These are phyloP conservation scores for Oryza nivara DNA, from an alignment of 176 grass and related monocot species.

Conservation along the genomic window DNA sequence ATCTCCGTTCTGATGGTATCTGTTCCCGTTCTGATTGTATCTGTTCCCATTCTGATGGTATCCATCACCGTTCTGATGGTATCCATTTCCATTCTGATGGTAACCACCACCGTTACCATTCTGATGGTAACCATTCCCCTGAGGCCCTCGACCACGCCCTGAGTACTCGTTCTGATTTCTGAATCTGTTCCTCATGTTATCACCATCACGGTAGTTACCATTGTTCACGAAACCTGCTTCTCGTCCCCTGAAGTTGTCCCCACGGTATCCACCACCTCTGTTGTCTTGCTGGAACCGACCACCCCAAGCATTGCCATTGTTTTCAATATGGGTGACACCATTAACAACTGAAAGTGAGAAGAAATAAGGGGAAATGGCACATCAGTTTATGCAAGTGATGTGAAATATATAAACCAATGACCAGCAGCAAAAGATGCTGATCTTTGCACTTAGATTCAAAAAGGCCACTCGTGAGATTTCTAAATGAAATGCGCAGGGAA, in stretches of 20 bases:
- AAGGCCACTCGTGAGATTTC: background rate
- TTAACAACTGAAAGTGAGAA: slow-evolving; percentile 57
- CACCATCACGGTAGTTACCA: slow-evolving; percentile 33
- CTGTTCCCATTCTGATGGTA: background rate
- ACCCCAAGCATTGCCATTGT: slow-evolving; percentile 45
- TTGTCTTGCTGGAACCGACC: slow-evolving; percentile 47
- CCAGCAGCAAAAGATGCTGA: background rate
- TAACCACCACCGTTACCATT: background rate
- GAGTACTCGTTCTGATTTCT: slow-evolving; percentile 46
- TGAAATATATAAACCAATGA: background rate
- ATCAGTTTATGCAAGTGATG: slow-evolving; percentile 23
- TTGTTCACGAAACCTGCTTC: slow-evolving; percentile 40
- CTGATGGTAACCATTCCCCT: slow-evolving; percentile 21
- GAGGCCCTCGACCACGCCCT: slow-evolving; percentile 29
- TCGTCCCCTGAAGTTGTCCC: slow-evolving; percentile 50
- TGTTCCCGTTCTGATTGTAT: background rate
- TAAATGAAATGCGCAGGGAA: background rate
- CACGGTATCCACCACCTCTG: slow-evolving; percentile 42
- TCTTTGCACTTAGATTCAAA: background rate
- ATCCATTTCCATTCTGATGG: slow-evolving; percentile 16
- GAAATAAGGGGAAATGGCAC: background rate
- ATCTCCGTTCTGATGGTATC: slow-evolving; percentile 5
- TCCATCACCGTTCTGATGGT: background rate
- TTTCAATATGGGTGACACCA: slow-evolving; percentile 50
- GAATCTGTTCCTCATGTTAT: slow-evolving; percentile 38